Percentiles rank a stretch among this genome's conserved stretches.
phyloP scores from a whole-genome alignment of 352 stramenopile species.

The Phytophthora palmivora region DNA sequence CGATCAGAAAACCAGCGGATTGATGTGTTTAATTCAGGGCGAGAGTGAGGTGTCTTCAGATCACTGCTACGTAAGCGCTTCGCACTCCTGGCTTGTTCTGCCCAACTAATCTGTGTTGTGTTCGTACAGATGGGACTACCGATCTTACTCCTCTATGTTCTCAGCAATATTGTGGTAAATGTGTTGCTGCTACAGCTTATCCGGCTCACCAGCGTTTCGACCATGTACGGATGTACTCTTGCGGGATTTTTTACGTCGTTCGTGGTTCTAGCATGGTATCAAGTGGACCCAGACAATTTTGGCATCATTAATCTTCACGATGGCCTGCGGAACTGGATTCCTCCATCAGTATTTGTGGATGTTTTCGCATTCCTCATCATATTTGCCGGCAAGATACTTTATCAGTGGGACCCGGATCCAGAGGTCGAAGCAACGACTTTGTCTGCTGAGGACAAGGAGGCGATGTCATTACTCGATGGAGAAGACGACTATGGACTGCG shows the following conservation, averaged over 20 bases:
- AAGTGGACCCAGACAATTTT: conserved; percentile 76
- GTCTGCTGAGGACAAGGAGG: conserved; percentile 87
- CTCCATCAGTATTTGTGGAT: conserved; percentile 71
- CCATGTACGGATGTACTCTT: conserved; percentile 79
- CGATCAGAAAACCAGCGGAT: conserved; percentile 81
- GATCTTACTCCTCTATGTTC: conserved; percentile 75
- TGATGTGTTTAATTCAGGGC: conserved; percentile 84
- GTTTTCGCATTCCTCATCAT: conserved; percentile 76
- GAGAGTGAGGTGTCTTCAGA: conserved; percentile 72
- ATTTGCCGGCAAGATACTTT: conserved; percentile 74
- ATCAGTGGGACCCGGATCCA: conserved; percentile 82
- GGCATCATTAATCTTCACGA: conserved; percentile 61
- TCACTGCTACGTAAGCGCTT: conserved; percentile 72
- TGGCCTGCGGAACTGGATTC: conserved; percentile 76
- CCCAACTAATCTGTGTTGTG: conserved; percentile 3
- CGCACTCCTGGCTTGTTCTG: not conserved
- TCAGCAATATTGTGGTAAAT: conserved; percentile 86
- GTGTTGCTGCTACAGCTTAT: conserved; percentile 76
- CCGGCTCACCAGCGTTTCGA: conserved; percentile 77
- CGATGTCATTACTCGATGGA: conserved; percentile 72
- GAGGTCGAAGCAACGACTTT: conserved; percentile 83
- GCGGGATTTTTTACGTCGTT: conserved; percentile 82
- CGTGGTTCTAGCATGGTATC: conserved; percentile 76
- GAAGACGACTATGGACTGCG: conserved; percentile 75
- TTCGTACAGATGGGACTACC: conserved; percentile 67